Percentiles rank a stretch among this genome's conserved stretches.
phyloP scores from a whole-genome alignment of 345 rosid genomes.

The Eucalyptus fibrosa region DNA sequence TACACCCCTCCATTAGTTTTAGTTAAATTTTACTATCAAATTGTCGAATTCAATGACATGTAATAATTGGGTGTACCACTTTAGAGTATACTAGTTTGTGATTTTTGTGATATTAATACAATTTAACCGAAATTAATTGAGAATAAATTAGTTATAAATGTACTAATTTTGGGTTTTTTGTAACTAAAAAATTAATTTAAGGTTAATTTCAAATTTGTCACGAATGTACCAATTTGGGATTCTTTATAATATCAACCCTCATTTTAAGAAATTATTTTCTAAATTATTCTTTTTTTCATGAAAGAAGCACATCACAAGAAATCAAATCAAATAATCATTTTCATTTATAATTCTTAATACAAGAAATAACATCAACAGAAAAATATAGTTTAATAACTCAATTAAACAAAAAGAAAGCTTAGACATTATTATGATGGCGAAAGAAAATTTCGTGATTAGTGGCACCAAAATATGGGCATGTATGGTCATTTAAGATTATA shows the following conservation, averaged over 20 bases:
- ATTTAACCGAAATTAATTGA: fast-evolving
- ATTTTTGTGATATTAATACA: no score
- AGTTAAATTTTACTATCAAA: fast-evolving
- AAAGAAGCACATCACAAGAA: neutral
- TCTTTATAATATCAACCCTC: fast-evolving
- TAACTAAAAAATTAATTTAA: fast-evolving
- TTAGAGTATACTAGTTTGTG: no score
- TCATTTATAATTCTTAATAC: neutral
- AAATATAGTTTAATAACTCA: neutral
- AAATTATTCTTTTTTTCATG: neutral
- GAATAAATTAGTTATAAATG: fast-evolving
- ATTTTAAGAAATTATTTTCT: neutral
- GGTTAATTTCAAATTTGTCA: no score
- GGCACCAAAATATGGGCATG: neutral
- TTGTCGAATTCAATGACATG: fast-evolving
- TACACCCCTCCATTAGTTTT: no score
- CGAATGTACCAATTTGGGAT: fast-evolving
- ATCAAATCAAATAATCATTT: neutral
- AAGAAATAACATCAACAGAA: neutral
- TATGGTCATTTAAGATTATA: neutral
- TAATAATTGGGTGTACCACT: fast-evolving
- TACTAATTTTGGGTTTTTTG: fast-evolving
- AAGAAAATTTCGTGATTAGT: neutral
- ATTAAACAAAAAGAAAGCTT: neutral
- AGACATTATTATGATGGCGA: neutral